Conservation (phyloP, 2,329 filamentous ascomycete genomes). For the Fusarium clavum region DNA sequence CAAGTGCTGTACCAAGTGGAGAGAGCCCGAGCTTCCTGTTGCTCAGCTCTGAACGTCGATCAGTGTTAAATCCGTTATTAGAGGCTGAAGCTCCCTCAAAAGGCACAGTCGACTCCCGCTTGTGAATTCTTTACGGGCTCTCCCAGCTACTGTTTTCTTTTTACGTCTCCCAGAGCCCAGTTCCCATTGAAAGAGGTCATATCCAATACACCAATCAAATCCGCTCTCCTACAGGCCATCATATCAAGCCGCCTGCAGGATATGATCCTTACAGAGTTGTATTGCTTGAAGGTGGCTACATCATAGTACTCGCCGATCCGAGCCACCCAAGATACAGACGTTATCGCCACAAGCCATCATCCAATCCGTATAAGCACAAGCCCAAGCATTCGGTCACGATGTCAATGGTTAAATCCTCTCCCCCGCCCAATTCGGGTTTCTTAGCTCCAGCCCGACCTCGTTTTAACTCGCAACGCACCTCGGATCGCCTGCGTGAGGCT, state of each 20-base stretch:
- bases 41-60: constrained; percentile 35
- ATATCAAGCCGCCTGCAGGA: constrained; percentile 33
- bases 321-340: constrained; percentile 31
- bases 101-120: neutral
- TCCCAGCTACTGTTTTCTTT: neutral
- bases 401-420: constrained; percentile 37
- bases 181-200: constrained; percentile 16
- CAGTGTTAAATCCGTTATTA: constrained; percentile 35
- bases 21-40: constrained; percentile 27
- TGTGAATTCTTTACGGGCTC: neutral
- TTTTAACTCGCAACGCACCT: constrained; percentile 64
- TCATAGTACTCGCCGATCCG: constrained; percentile 44
- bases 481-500: constrained; percentile 63
- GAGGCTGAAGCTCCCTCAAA: constrained; percentile 20
- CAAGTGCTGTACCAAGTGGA: constrained; percentile 22
- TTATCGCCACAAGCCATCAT: constrained; percentile 37
- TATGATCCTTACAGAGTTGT: constrained; percentile 43
- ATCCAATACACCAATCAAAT: constrained; percentile 12
- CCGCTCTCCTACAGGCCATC: constrained; percentile 3
- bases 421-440: constrained; percentile 35
- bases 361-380: constrained; percentile 17
- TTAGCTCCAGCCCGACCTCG: constrained; percentile 54
- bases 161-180: neutral
- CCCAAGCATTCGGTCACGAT: constrained; percentile 25
- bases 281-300: constrained; percentile 44